A percentile compares a stretch with the other conserved stretches of the same genome.
These are phyloP conservation scores for Lepiota subincarnata DNA, from an alignment of 768 basidiomycete species.

Conservation along the genomic window DNA sequence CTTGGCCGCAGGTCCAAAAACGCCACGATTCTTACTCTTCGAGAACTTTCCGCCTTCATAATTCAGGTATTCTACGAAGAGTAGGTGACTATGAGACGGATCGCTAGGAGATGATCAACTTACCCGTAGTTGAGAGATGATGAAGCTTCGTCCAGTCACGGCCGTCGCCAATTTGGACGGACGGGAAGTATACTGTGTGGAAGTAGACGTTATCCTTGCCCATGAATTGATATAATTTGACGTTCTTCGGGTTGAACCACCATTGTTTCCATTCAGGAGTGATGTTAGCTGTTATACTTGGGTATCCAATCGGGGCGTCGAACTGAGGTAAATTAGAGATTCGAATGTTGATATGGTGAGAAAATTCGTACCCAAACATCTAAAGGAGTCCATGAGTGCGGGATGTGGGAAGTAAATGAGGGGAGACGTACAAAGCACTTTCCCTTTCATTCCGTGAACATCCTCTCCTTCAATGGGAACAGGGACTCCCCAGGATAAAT, in stretches of 20 bases:
- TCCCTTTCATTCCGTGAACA: slow-evolving; percentile 82
- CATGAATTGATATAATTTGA: slow-evolving; percentile 97
- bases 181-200: slow-evolving; percentile 94
- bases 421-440: slow-evolving; percentile 85
- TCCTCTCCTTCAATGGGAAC: slow-evolving; percentile 79
- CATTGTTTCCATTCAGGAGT: slow-evolving; percentile 93
- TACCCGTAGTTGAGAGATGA: slow-evolving; percentile 93
- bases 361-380: slow-evolving; percentile 84
- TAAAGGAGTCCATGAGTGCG: slow-evolving; percentile 24
- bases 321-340: slow-evolving; percentile 53
- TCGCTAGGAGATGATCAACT: slow-evolving; percentile 17
- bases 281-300: slow-evolving; percentile 95
- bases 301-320: slow-evolving; percentile 95
- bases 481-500: slow-evolving; percentile 94
- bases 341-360: neutral
- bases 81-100: slow-evolving; percentile 1
- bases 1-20: slow-evolving; percentile 91
- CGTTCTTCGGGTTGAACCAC: slow-evolving; percentile 93
- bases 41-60: slow-evolving; percentile 99
- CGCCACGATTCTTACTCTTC: slow-evolving; percentile 93
- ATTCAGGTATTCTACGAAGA: slow-evolving; percentile 80
- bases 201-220: slow-evolving; percentile 99
- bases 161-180: slow-evolving; percentile 84
- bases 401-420: neutral
- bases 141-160: slow-evolving; percentile 91